Conservation (phyloP, 116 monocot genomes). For the Thalassia testudinum region DNA sequence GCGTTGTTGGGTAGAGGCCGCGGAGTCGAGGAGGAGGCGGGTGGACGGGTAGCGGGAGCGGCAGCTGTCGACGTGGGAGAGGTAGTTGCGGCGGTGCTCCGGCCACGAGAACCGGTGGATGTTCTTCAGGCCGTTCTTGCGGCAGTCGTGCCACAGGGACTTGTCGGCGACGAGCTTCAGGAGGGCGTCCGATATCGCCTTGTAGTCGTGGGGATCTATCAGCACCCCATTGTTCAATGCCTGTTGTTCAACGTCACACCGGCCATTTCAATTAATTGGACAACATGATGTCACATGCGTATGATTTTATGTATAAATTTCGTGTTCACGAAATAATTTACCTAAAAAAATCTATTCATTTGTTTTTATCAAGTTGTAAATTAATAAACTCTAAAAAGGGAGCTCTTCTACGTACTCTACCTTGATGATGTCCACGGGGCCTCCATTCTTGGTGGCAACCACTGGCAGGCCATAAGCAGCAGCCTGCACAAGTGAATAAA, state of each 20-base stretch:
- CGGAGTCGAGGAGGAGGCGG: constrained; percentile 1
- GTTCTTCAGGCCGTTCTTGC: constrained; percentile 54
- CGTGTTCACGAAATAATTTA: no score
- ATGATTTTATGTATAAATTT: no score
- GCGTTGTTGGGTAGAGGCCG: constrained; percentile 9
- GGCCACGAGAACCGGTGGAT: constrained; percentile 83
- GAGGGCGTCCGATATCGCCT: constrained; percentile 46
- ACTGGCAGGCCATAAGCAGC: constrained; percentile 77
- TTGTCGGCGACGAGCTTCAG: constrained; percentile 57
- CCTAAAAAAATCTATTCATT: no score
- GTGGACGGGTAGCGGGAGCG: constrained; percentile 15
- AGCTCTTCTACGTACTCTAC: constrained; percentile 4
- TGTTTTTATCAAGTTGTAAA: no score
- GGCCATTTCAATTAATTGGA: no score
- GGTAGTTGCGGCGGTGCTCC: constrained; percentile 58
- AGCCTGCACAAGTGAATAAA: constrained; percentile 26
- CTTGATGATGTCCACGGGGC: constrained; percentile 71
- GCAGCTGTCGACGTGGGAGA: constrained; percentile 24
- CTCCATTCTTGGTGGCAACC: constrained; percentile 85
- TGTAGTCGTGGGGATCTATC: constrained; percentile 58
- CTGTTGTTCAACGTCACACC: constrained; percentile 15
- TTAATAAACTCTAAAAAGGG: no score
- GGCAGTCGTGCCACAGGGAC: constrained; percentile 47
- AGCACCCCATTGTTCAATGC: constrained; percentile 68
- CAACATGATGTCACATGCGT: no score